Percentiles rank a stretch among this genome's conserved stretches.
phyloP scores from a whole-genome alignment of 1,284 basidiomycete species.

The Pyrrhoderma noxium region DNA sequence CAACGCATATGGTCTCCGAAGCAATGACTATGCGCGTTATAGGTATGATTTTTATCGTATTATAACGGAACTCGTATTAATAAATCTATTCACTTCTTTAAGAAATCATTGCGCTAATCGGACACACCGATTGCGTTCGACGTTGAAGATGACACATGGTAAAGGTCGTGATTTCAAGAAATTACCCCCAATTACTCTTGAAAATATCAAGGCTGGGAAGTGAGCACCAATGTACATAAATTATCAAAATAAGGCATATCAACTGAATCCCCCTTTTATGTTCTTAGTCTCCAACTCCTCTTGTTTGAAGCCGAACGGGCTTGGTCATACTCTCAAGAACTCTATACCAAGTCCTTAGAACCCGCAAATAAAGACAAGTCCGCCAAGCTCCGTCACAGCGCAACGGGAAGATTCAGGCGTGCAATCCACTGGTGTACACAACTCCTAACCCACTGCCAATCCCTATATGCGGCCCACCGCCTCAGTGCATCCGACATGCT shows the following conservation, averaged over 20 bases:
- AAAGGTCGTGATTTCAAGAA: conserved; percentile 89
- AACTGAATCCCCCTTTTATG: neutral
- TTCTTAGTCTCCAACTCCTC: conserved; percentile 70
- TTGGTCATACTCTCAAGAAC: conserved; percentile 86
- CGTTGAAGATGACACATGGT: conserved; percentile 81
- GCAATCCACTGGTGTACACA: conserved; percentile 80
- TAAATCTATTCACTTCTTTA: conserved; percentile 13
- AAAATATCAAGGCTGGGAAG: conserved; percentile 73
- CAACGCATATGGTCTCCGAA: conserved; percentile 84
- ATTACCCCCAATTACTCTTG: conserved; percentile 53
- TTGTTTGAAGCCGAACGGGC: conserved; percentile 87
- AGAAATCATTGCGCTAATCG: conserved; percentile 89
- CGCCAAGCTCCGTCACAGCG: conserved; percentile 59
- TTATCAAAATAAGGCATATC: neutral
- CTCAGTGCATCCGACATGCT: conserved; percentile 52
- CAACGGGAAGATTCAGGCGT: conserved; percentile 77
- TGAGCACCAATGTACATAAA: conserved; percentile 39
- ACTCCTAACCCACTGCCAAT: conserved; percentile 67
- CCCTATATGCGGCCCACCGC: conserved; percentile 46
- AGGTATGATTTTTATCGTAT: conserved; percentile 40
- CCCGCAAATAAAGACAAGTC: conserved; percentile 46
- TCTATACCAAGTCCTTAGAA: conserved; percentile 49
- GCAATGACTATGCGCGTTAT: conserved; percentile 82
- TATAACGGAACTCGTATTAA: neutral
- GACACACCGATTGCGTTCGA: conserved; percentile 80